Evolutionary conservation across 2,329 filamentous ascomycete genomes (phyloP).

Genomic region (Seiridium unicorne): DNA sequence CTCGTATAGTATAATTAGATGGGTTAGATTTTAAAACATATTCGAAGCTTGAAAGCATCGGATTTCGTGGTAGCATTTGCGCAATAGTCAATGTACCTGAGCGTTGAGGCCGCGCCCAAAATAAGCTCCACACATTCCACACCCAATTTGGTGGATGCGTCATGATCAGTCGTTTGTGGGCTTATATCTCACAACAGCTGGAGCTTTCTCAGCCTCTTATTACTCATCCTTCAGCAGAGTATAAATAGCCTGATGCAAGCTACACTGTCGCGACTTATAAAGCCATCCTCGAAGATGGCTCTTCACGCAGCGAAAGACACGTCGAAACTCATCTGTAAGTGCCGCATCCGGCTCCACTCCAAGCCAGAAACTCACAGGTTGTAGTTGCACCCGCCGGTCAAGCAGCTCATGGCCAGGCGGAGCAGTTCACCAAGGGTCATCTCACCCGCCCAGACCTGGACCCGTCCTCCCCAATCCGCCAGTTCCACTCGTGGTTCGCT

Average conservation of each 20-base stretch:
- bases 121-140: not conserved
- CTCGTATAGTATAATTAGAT: too few species aligned
- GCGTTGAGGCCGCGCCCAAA: not conserved
- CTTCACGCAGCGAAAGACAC: conserved; percentile 37
- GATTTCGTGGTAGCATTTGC: too few species aligned
- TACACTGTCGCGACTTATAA: conserved; percentile 6
- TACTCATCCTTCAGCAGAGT: not conserved
- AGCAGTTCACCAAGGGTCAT: conserved; percentile 68
- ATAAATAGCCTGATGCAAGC: conserved; percentile 7
- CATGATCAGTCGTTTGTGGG: not conserved
- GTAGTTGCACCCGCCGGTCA: conserved; percentile 65
- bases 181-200: not conserved
- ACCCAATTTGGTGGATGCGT: not conserved
- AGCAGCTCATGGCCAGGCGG: conserved; percentile 61
- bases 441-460: conserved; percentile 63
- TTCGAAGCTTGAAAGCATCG: too few species aligned
- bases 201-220: not conserved
- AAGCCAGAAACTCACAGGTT: conserved; percentile 12
- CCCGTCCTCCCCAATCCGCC: conserved; percentile 64
- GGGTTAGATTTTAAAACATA: too few species aligned
- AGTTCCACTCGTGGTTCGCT: conserved; percentile 90
- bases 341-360: not conserved
- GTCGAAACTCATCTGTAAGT: conserved; percentile 49
- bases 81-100: too few species aligned
- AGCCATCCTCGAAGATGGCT: conserved; percentile 37